Evolutionary conservation across 495 filamentous ascomycete species (phyloP).

Genomic region (Penicillium desertorum): DNA sequence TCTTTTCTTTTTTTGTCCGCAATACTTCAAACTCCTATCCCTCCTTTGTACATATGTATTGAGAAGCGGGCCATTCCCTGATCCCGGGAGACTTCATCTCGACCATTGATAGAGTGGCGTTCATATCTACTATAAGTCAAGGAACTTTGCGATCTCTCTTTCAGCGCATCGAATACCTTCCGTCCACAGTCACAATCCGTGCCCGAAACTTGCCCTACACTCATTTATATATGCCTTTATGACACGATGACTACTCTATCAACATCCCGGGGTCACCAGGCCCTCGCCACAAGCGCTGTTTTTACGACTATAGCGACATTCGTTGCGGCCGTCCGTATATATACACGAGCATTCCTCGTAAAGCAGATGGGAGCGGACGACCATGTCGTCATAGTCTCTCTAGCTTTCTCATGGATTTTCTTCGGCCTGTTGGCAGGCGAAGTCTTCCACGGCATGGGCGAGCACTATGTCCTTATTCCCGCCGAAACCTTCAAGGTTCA

Average conservation of each 20-base stretch:
- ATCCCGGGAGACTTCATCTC: background rate
- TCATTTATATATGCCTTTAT: constrained; percentile 12
- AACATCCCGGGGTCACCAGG: constrained; percentile 31
- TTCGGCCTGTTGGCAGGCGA: constrained; percentile 38
- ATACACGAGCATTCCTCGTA: constrained; percentile 55
- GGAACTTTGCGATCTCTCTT: background rate
- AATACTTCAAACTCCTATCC: background rate
- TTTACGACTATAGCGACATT: constrained; percentile 36
- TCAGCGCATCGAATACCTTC: background rate
- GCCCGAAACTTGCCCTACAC: background rate
- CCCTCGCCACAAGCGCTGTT: constrained; percentile 32
- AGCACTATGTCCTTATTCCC: constrained; percentile 30
- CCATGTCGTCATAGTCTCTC: constrained; percentile 27
- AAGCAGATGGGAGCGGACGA: constrained; percentile 61
- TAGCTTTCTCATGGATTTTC: constrained; percentile 41
- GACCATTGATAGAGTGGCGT: background rate
- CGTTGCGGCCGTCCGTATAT: constrained; percentile 37
- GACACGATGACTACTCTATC: constrained; percentile 33
- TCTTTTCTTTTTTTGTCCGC: background rate
- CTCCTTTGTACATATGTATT: constrained; percentile 2
- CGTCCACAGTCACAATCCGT: background rate
- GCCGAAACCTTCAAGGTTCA: constrained; percentile 23
- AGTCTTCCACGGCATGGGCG: constrained; percentile 41
- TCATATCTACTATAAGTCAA: background rate
- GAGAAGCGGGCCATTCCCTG: constrained; percentile 4